Evolutionary conservation across 305 asterid species (phyloP).

Genomic region (Ajuga reptans): DNA sequence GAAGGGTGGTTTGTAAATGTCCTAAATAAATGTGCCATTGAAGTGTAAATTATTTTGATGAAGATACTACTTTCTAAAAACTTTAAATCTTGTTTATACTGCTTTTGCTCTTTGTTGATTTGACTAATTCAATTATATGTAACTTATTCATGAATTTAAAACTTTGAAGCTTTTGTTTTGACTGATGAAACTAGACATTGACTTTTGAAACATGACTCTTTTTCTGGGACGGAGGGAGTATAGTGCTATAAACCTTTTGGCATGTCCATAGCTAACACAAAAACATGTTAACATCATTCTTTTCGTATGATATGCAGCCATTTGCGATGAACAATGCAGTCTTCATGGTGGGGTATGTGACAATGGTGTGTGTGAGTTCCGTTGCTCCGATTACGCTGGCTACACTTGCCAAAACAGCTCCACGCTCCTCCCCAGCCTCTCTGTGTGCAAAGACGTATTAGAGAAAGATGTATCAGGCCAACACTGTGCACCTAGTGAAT

Average conservation of each 20-base stretch:
- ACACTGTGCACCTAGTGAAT: slow-evolving; percentile 92
- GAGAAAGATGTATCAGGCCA: slow-evolving; percentile 62
- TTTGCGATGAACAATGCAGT: slow-evolving; percentile 95
- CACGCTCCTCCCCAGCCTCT: slow-evolving; percentile 66
- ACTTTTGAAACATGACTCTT: too few relatives aligned
- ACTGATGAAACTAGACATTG: too few relatives aligned
- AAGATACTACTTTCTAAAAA: too few relatives aligned
- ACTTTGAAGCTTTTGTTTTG: too few relatives aligned
- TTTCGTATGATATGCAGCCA: slow-evolving; percentile 39
- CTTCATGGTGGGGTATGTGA: slow-evolving; percentile 99
- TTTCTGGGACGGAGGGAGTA: too few relatives aligned
- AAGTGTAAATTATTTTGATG: too few relatives aligned
- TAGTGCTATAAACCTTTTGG: background rate
- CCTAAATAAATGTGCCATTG: too few relatives aligned
- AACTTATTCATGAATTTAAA: too few relatives aligned
- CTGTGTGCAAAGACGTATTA: slow-evolving; percentile 77
- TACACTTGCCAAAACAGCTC: slow-evolving; percentile 97
- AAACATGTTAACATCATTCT: background rate
- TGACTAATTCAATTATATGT: too few relatives aligned
- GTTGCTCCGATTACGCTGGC: slow-evolving; percentile 97
- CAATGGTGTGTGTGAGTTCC: slow-evolving; percentile 90
- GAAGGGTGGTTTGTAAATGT: too few relatives aligned
- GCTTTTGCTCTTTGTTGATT: too few relatives aligned
- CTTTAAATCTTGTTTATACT: too few relatives aligned
- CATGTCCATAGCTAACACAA: background rate